Conservation (phyloP, 2,329 filamentous ascomycete genomes). For the Lasiodiplodia citricola region DNA sequence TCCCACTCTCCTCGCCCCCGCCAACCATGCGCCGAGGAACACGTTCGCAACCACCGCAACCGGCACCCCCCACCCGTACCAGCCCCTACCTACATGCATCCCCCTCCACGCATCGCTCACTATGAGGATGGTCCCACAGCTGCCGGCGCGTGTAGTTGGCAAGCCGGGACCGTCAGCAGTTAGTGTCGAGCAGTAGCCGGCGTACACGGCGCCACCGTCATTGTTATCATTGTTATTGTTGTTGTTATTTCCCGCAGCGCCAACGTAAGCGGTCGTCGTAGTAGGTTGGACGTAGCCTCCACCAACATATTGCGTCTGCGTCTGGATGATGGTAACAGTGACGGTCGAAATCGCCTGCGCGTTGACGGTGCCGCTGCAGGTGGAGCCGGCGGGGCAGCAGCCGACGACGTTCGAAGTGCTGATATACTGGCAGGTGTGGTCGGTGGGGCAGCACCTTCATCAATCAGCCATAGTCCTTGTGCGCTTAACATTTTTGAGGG, state of each 20-base stretch:
- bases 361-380: constrained; percentile 41
- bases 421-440: constrained; percentile 41
- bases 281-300: constrained; percentile 33
- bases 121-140: constrained; percentile 46
- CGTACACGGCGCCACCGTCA: constrained; percentile 27
- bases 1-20: constrained; percentile 29
- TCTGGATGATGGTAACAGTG: constrained; percentile 37
- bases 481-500: not conserved
- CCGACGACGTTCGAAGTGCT: constrained; percentile 42
- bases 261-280: constrained; percentile 33
- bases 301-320: constrained; percentile 21
- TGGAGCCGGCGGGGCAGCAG: constrained; percentile 44
- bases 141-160: constrained; percentile 39
- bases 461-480: not conserved
- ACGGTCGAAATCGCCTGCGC: constrained; percentile 42
- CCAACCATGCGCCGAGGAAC: constrained; percentile 32
- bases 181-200: constrained; percentile 44
- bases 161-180: constrained; percentile 43
- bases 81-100: not conserved
- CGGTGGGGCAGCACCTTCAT: constrained; percentile 43
- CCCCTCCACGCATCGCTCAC: constrained; percentile 33
- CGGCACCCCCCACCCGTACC: constrained; percentile 4
- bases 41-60: constrained; percentile 27
- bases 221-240: not conserved
- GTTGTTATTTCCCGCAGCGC: constrained; percentile 29